Evolutionary conservation across 1,284 basidiomycete species (phyloP), one percentile per base, ranked within the genome.

Genomic region (Abortiporus biennis): DNA sequence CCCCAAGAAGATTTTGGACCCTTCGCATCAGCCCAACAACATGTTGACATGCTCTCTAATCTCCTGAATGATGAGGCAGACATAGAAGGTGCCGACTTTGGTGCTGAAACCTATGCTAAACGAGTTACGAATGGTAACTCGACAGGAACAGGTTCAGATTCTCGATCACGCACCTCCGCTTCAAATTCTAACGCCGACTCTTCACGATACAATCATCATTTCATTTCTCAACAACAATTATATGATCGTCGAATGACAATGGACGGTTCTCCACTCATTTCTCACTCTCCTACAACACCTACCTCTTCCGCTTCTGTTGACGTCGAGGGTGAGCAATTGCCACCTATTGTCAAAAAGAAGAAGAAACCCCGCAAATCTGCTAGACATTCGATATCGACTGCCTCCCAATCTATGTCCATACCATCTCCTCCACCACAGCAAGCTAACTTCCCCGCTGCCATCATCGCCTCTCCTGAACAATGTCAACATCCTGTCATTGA

Each of bases 81-180:
- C 1, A 71, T 60, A 1, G 77, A 72, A 6, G 69, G 66, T 31
- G 77, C 75, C 0, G 82, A 85, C 57, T 67, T 85, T 16, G 82
- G 73, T 35, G 81, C 72, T 0, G 70, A 66, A 31, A 48, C 71
- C 2, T 83, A 84, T 54, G 54, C 72, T 1, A 65, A 69, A 35
- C 59, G 58, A 2, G 48, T 51, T 6, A 51, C 60, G 5, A 40
- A 34, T 1, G 57, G 56, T n/a, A 54, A 49, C 3, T 55, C 59
- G 3, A 61, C 60, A 15, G 65, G 65, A 6, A 62, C 59, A 17
- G 69, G 66, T 13, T 81, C 79, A 0, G 76, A 78, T 47, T 78
- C 78, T 1, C 72, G 69, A 25, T 80, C 79, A 4, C 69, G 72
- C 25, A 78, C 78, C 0, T 77, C 77, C 5, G 65, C 68, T 2